Base-by-base conservation (phyloP, 2,329 filamentous ascomycete genomes). In the Calonectria pauciramosa region DNA sequence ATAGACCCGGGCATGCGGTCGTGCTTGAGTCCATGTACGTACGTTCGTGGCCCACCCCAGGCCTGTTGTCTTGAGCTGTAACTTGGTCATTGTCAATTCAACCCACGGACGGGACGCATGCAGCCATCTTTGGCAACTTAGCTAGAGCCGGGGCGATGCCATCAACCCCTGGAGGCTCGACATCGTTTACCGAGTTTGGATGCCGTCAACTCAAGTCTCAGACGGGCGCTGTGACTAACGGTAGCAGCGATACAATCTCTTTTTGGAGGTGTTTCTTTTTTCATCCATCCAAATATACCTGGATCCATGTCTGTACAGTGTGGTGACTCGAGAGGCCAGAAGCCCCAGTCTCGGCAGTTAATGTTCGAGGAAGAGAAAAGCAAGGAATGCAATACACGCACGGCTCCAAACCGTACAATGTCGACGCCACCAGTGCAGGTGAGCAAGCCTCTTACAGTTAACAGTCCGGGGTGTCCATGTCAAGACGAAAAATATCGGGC, bases 121-220 rank as follows among this genome's bases (percentile, higher is more conserved):
- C 56, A 60, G 34, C 56, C 34, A 60, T 60, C 34, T 38, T 13
- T 28, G 34, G 26, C 20, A 28, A 41, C 56, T 41, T 6, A 41
- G 34, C 56, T 41, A 18, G 56, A 60, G 56, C 56, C 30, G n/a
- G 34, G 56, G 56, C 56, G 54, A 60, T 60, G 54, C n/a, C 56
- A 41, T 60, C 34, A 8, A 28, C 34, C 56, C 56, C 56, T 28
- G 56, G 56, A 16, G 20, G 13, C 34, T 41, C 34, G 56, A 28
- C 34, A 26, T 41, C 34, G 34, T 60, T 41, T 60, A 38, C 56
- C 56, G 9, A 26, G 34, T 41, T 38, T 28, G n/a, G 56, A 41
- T 60, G 36, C 34, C 56, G 14, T 60, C 56, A 60, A 60, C 56
- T 60, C 56, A 60, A 34, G 34, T 41, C 56, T 60, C 56, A 60